Evolutionary conservation across 2,329 filamentous ascomycete species (phyloP), one percentile per base, ranked within the genome.

Genomic region (Alternaria longipes): DNA sequence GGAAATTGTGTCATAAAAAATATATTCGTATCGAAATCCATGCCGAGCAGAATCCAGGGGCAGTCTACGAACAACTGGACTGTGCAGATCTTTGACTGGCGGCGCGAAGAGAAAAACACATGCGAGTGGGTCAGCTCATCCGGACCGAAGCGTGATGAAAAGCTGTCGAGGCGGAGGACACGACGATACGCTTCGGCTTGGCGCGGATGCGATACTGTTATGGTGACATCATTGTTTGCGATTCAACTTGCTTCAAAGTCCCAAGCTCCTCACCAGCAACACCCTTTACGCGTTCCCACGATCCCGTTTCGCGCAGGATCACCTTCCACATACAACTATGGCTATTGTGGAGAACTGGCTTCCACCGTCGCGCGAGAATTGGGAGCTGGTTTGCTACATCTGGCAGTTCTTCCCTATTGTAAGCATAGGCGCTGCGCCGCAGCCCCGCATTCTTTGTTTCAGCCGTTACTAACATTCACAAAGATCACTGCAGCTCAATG

Each of bases 401-500:
- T 85, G 81, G 78, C 81, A 84, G 65, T 83, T 82, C 72, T 85
- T 85, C 69, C 84, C 84, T 16, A 36, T 85, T 54, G 84, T 85
- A 75, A 47, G 80, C 62, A 50, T 26, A 50, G 46, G 30, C 46
- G 22, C 30, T 20, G 18, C 24, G 46, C 8, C 24, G 26, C 40
- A 24, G 24, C 28, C 20, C 45, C 18, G 38, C 38, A 14, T 20
- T 5, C 11, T 12, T 34, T 50, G 36, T 38, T 54, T 26, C 12
- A 40, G n/a, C n/a, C 4, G 4, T 38, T 24, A 42, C 56, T 63
- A 38, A 56, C 30, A 18, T 30, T 9, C 30, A 57, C 65, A 46
- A 50, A 97, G 93, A 74, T 93, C 65, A 89, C 89, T 0, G 85
- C 88, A 1, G 53, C 87, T 22, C 93, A 97, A 87, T 96, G 91